These are phyloP conservation scores for Oryza rufipogon DNA, from an alignment of 176 grass and related monocot species.

Conservation along the genomic window DNA sequence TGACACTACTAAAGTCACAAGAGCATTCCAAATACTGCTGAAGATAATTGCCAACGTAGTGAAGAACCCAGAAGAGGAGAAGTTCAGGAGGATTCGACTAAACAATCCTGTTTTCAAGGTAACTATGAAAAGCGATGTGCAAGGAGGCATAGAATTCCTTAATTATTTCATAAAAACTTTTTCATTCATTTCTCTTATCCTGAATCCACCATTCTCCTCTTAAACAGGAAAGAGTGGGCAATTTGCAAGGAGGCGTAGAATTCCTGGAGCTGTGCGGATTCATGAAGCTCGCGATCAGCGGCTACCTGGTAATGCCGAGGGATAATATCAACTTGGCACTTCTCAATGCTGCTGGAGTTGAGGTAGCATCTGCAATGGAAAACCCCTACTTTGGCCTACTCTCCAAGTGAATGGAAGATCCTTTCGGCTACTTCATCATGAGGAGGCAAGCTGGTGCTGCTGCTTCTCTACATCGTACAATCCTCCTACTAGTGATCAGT, in stretches of 20 bases:
- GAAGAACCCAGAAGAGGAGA: constrained; percentile 79
- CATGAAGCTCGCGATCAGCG: constrained; percentile 45
- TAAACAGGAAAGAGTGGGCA: constrained; percentile 69
- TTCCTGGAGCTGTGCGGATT: constrained; percentile 94
- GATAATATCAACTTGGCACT: constrained; percentile 52
- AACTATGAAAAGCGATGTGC: not conserved
- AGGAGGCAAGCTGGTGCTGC: not conserved
- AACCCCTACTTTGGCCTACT: constrained; percentile 85
- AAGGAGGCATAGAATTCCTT: no score
- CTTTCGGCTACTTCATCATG: not conserved
- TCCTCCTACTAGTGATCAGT: not conserved
- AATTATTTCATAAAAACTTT: not conserved
- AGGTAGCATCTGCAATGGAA: constrained; percentile 64
- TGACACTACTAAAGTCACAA: constrained; percentile 58
- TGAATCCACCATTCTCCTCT: constrained; percentile 4
- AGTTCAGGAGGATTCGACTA: constrained; percentile 73
- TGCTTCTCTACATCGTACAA: constrained; percentile 12
- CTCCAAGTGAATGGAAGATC: constrained; percentile 50
- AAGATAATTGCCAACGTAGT: constrained; percentile 63
- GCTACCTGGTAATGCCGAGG: constrained; percentile 62
- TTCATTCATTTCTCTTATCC: not conserved
- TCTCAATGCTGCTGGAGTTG: constrained; percentile 45
- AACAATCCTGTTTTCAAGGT: constrained; percentile 77
- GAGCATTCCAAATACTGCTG: constrained; percentile 71
- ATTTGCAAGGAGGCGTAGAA: constrained; percentile 58